Conservation (phyloP, 768 basidiomycete species). For the Auriscalpium orientale region DNA sequence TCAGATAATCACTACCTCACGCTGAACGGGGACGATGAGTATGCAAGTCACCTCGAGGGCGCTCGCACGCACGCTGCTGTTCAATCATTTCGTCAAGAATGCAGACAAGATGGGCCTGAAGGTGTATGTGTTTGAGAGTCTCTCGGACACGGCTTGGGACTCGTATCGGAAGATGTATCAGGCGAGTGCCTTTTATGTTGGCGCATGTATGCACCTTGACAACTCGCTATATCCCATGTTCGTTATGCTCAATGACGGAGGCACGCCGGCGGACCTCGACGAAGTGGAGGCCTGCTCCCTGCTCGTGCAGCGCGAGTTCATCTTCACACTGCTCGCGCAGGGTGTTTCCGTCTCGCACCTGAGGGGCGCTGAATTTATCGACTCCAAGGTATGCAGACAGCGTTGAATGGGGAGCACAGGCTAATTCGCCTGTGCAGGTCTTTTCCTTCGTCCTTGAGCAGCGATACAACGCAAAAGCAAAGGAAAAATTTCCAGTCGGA, state of each 20-base stretch:
- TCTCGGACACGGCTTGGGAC: slow-evolving; percentile 43
- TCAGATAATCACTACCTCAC: slow-evolving; percentile 40
- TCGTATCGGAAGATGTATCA: slow-evolving; percentile 38
- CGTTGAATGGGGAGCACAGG: not conserved
- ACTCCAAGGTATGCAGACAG: slow-evolving; percentile 44
- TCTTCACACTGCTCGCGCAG: slow-evolving; percentile 40
- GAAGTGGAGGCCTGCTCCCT: slow-evolving; percentile 21
- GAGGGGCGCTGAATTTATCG: slow-evolving; percentile 48
- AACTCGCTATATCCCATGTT: slow-evolving; percentile 51
- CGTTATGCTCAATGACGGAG: slow-evolving; percentile 50
- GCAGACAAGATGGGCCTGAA: slow-evolving; percentile 27
- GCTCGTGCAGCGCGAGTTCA: slow-evolving; percentile 41
- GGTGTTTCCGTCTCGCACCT: slow-evolving; percentile 47
- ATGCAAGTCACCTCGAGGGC: slow-evolving; percentile 37
- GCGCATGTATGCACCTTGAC: not conserved
- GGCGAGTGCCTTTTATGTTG: not conserved
- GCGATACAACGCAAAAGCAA: slow-evolving; percentile 16
- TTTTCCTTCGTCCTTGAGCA: slow-evolving; percentile 48
- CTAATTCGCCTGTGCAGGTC: slow-evolving; percentile 32
- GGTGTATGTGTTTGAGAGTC: slow-evolving; percentile 38
- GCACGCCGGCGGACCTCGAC: slow-evolving; percentile 16
- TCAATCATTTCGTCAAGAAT: slow-evolving; percentile 34
- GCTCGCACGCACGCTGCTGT: slow-evolving; percentile 45
- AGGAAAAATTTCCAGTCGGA: slow-evolving; percentile 1
- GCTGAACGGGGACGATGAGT: slow-evolving; percentile 30